A percentile compares a stretch with the other conserved stretches of the same genome.
These are phyloP conservation scores for Fusarium pseudograminearum DNA, from an alignment of 2,329 filamentous ascomycete species.

Conservation along the genomic window DNA sequence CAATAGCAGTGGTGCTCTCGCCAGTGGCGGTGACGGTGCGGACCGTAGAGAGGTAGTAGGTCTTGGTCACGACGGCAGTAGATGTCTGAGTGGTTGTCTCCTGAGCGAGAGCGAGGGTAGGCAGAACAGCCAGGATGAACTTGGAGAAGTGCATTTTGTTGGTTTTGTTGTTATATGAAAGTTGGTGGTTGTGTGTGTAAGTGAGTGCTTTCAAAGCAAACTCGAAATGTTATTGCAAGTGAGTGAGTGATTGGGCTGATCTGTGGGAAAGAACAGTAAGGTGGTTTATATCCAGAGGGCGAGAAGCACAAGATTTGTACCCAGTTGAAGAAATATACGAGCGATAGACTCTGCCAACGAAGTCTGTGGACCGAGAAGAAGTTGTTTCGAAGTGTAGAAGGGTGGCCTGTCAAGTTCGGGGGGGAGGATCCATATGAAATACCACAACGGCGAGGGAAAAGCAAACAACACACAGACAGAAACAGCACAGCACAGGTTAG, in stretches of 20 bases:
- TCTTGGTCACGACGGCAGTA: constrained; percentile 65
- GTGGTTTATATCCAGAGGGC: constrained; percentile 49
- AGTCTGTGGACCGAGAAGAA: constrained; percentile 53
- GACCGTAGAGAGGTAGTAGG: constrained; percentile 63
- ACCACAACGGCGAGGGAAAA: constrained; percentile 29
- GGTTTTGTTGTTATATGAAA: constrained; percentile 23
- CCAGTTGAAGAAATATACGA: constrained; percentile 42
- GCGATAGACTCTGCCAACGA: constrained; percentile 68
- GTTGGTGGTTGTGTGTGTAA: constrained; percentile 18
- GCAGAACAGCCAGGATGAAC: constrained; percentile 63
- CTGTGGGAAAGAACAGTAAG: constrained; percentile 29
- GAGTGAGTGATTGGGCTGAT: constrained; percentile 40
- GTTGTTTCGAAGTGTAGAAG: constrained; percentile 42
- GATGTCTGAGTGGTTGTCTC: constrained; percentile 61
- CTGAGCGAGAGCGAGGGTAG: constrained; percentile 64
- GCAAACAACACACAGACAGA: constrained; percentile 35
- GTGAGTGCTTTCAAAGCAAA: constrained; percentile 45
- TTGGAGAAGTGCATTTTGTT: constrained; percentile 56
- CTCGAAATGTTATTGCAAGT: constrained; percentile 35
- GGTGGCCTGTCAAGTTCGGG: constrained; percentile 32
- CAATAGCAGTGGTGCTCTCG: constrained; percentile 50
- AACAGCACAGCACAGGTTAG: constrained; percentile 26
- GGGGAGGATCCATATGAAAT: constrained; percentile 44
- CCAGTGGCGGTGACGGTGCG: constrained; percentile 54
- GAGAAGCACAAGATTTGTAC: constrained; percentile 36